Conservation (phyloP, 352 stramenopile species). For the Phytophthora vignae region DNA sequence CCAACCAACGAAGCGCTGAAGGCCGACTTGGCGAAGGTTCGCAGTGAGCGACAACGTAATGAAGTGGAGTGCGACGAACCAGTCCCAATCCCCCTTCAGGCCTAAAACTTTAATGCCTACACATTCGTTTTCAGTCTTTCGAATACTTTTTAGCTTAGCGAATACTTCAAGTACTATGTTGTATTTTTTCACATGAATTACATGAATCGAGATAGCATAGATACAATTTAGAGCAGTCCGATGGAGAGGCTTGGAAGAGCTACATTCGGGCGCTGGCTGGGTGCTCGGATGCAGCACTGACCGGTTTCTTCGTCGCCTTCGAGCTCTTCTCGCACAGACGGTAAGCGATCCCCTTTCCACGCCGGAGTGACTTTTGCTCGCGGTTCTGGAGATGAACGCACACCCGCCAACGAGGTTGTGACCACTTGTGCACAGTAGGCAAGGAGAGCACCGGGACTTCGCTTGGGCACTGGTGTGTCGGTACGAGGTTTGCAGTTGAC, state of each 20-base stretch:
- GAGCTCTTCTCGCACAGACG: constrained; percentile 18
- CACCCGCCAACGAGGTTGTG: constrained; percentile 31
- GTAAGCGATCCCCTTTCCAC: constrained; percentile 38
- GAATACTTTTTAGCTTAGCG: background rate
- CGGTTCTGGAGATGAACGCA: constrained; percentile 22
- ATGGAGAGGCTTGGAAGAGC: constrained; percentile 33
- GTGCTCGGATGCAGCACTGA: constrained; percentile 7
- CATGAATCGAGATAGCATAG: background rate
- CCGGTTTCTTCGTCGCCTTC: constrained; percentile 34
- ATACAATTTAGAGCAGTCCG: constrained; percentile 31
- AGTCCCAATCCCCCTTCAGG: constrained; percentile 16
- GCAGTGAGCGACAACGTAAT: constrained; percentile 22
- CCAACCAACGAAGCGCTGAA: constrained; percentile 60
- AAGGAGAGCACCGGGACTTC: constrained; percentile 37
- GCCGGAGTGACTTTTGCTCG: constrained; percentile 44
- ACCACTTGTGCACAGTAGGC: constrained; percentile 57
- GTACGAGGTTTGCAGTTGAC: constrained; percentile 6
- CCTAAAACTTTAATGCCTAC: constrained; percentile 6
- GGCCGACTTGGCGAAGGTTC: constrained; percentile 56
- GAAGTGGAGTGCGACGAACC: background rate
- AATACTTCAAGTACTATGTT: background rate
- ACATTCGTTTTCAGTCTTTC: background rate
- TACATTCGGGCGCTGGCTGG: constrained; percentile 17
- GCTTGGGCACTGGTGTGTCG: constrained; percentile 30
- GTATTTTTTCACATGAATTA: background rate